Base-by-base conservation (phyloP, 805 yeast species). In the Metschnikowia gelsemii region DNA sequence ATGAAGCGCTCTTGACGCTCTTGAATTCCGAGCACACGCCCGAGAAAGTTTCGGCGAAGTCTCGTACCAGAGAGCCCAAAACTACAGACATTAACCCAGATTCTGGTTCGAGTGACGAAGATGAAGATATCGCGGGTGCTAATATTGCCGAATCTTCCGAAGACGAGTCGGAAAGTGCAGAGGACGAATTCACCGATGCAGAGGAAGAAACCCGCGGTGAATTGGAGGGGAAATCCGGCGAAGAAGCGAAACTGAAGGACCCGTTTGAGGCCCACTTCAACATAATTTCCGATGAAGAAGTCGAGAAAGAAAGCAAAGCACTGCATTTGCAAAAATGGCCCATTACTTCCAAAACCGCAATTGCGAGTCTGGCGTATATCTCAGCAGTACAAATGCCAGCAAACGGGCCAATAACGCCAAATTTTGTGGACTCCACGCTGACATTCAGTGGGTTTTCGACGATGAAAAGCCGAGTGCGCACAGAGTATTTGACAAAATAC, bases 221-320 rank as follows among this genome's bases (percentile, higher is more conserved):
- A n/a, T n/a, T n/a, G n/a, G n/a, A n/a, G n/a, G n/a, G n/a, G n/a
- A n/a, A n/a, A n/a, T n/a, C n/a, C n/a, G n/a, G n/a, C n/a, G n/a
- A n/a, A n/a, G n/a, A n/a, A n/a, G n/a, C n/a, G n/a, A n/a, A n/a
- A n/a, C n/a, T n/a, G n/a, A 58, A 62, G 6, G 96, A 91, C 63
- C 87, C 95, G 0, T 89, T 86, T 52, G 86, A 85, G 46, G 56
- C 64, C 9, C 98, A 90, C 59, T 90, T 84, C 61, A 83, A 81
- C 35, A 63, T 68, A 16, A 67, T 76, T 16, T 61, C 74, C 4
- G 75, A 73, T 2, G 59, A 62, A 8, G 58, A 51, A 49, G 52
- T 64, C 24, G 63, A 63, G 5, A 53, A 47, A 13, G 59, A 64
- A 32, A 56, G 57, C 29, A 45, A 49, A n/a, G 50, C 54, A 1